These are phyloP conservation scores for Botrytis sinoallii DNA, from an alignment of 2,329 filamentous ascomycete species.

Conservation along the genomic window DNA sequence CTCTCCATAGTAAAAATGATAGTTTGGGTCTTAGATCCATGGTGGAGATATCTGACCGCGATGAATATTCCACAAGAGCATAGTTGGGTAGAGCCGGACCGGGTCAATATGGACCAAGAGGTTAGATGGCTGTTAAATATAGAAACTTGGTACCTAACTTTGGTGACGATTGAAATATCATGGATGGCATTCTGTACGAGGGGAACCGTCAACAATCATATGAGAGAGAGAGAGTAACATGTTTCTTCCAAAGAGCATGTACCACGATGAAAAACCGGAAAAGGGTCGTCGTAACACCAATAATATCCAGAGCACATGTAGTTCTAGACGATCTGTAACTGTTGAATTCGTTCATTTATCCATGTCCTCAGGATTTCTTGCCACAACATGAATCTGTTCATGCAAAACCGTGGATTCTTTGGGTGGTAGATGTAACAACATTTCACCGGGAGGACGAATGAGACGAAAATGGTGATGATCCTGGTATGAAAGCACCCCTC, in stretches of 20 bases:
- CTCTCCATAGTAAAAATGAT: conserved; percentile 14
- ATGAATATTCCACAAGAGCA: background rate
- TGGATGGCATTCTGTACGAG: background rate
- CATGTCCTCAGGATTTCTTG: background rate
- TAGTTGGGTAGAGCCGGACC: background rate
- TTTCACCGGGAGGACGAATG: background rate
- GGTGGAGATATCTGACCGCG: conserved; percentile 12
- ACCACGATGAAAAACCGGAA: background rate
- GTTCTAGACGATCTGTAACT: background rate
- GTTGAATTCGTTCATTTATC: background rate
- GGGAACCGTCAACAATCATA: background rate
- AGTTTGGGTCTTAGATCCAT: conserved; percentile 9
- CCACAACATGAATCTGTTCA: conserved; percentile 12
- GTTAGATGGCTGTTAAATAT: background rate
- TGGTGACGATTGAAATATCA: background rate
- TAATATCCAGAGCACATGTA: background rate
- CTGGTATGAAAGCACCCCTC: background rate
- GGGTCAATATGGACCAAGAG: background rate
- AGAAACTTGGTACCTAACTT: background rate
- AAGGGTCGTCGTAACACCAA: background rate
- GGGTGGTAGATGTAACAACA: conserved; percentile 8
- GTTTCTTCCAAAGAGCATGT: background rate
- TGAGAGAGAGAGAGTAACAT: no score
- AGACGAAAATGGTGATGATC: background rate
- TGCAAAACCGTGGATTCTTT: conserved; percentile 13